Evolutionary conservation across 176 grass and related monocot genomes (phyloP).

Genomic region (Lolium perenne): DNA sequence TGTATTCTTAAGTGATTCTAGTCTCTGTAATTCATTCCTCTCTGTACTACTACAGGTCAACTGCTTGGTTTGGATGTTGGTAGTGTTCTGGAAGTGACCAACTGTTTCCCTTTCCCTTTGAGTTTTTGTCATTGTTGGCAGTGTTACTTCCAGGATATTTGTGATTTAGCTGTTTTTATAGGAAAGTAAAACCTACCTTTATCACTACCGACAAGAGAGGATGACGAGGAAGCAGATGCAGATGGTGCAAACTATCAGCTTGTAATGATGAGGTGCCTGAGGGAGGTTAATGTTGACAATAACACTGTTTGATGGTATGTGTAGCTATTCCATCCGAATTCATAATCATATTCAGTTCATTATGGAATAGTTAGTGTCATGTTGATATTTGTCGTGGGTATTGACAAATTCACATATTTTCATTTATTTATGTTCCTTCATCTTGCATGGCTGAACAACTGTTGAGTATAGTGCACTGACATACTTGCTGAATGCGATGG

Average conservation of each 20-base stretch:
- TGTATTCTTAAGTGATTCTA: no score
- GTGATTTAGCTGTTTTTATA: constrained; percentile 5
- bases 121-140: constrained; percentile 31
- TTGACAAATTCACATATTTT: not conserved
- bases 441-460: constrained; percentile 27
- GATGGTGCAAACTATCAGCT: constrained; percentile 99
- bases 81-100: constrained; percentile 95
- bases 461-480: not conserved
- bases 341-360: constrained; percentile 2
- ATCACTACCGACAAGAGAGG: constrained; percentile 76
- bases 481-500: not conserved
- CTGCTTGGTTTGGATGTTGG: constrained; percentile 99
- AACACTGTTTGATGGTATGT: constrained; percentile 98
- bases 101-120: constrained; percentile 99
- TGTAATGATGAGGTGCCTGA: constrained; percentile 99
- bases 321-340: constrained; percentile 21
- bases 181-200: constrained; percentile 17
- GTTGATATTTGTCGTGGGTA: not conserved
- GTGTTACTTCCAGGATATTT: constrained; percentile 28
- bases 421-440: not conserved
- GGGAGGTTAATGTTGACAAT: constrained; percentile 98
- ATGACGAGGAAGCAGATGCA: constrained; percentile 92
- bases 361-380: constrained; percentile 8
- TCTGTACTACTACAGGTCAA: constrained; percentile 95
- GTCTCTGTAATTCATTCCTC: no score